These are phyloP conservation scores for Orychophragmus violaceus DNA, from an alignment of 345 rosid genomes.

Conservation along the genomic window DNA sequence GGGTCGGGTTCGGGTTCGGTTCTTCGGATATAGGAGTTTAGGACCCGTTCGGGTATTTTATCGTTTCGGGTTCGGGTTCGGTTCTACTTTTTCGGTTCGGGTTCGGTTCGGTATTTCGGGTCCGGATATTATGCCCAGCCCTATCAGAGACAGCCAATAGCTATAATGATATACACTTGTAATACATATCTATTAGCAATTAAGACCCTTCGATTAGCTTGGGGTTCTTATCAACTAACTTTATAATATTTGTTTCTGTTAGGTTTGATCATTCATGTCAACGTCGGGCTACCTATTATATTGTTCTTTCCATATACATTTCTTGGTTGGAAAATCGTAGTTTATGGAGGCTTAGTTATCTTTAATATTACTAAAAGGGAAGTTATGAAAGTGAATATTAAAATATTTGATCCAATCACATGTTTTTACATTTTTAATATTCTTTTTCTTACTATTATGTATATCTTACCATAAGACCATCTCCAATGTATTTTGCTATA, in stretches of 20 bases:
- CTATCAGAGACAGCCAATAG: constrained; percentile 23
- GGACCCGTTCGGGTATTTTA: too few relatives aligned
- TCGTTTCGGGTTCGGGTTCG: too few relatives aligned
- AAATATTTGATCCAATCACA: constrained; percentile 9
- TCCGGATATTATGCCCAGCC: too few relatives aligned
- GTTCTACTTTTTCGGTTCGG: too few relatives aligned
- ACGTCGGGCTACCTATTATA: neutral
- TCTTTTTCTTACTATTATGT: neutral
- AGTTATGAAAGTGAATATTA: neutral
- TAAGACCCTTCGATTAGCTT: neutral
- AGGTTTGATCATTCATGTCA: constrained; percentile 23
- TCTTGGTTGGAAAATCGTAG: neutral
- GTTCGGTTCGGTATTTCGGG: too few relatives aligned
- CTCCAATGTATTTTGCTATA: too few relatives aligned
- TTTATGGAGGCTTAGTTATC: neutral
- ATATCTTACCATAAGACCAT: too few relatives aligned
- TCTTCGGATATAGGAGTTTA: too few relatives aligned
- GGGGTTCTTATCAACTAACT: constrained; percentile 1
- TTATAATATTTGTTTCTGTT: constrained; percentile 1
- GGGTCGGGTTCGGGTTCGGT: too few relatives aligned
- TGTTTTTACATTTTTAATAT: neutral
- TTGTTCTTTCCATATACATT: neutral
- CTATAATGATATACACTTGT: constrained; percentile 19
- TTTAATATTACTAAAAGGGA: neutral
- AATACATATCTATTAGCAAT: too few relatives aligned